phyloP scores from a whole-genome alignment of 1,139 yeast genomes.

The Lodderomyces theae region DNA sequence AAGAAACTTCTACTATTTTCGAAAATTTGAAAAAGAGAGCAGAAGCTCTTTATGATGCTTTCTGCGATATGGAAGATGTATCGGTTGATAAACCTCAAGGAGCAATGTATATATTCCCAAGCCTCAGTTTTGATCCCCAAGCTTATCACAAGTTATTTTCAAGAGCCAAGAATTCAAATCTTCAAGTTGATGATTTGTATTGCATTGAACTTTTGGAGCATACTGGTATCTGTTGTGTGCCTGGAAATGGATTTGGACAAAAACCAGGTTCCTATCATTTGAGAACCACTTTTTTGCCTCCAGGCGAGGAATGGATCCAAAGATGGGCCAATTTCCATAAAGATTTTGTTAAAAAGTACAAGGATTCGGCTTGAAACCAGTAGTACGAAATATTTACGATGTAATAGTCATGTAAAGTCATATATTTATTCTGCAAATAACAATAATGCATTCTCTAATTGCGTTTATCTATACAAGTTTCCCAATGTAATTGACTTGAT shows the following conservation, averaged over 20 bases:
- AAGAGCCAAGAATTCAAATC: conserved; percentile 53
- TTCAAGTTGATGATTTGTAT: conserved; percentile 80
- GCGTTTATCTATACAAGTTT: conserved; percentile 23
- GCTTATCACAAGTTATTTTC: conserved; percentile 51
- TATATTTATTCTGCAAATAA: neutral
- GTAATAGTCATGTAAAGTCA: too few species aligned
- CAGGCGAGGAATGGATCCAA: conserved; percentile 85
- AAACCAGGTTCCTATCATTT: conserved; percentile 82
- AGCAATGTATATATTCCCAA: conserved; percentile 96
- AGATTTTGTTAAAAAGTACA: conserved; percentile 59
- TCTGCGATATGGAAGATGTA: conserved; percentile 74
- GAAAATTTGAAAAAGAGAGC: conserved; percentile 65
- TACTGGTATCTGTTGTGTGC: conserved; percentile 97
- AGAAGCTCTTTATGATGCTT: conserved; percentile 61
- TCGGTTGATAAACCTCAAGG: conserved; percentile 88
- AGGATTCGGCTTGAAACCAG: conserved; percentile 11
- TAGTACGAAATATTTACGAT: too few species aligned
- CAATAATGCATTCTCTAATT: neutral
- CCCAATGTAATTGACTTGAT: conserved; percentile 41
- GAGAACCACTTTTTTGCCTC: conserved; percentile 94
- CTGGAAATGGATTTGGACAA: conserved; percentile 97
- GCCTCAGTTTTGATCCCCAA: conserved; percentile 54
- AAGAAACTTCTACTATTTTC: conserved; percentile 63
- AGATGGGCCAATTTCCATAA: conserved; percentile 76
- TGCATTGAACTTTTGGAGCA: conserved; percentile 75